Evolutionary conservation across 1,284 basidiomycete genomes (phyloP).

Genomic region (Vanrija humicola): DNA sequence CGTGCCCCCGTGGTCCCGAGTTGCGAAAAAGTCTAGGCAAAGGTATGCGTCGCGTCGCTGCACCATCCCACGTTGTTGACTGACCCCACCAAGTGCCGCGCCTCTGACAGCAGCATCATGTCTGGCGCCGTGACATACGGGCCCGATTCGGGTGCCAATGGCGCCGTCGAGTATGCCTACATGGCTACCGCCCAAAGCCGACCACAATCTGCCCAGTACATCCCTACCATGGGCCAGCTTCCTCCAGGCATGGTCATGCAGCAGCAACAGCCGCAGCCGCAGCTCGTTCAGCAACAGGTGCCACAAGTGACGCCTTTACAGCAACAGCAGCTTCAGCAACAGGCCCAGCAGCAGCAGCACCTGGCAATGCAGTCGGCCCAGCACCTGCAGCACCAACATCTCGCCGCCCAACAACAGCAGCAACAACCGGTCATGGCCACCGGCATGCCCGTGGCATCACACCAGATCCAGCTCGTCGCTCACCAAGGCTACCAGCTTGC

Average conservation of each 20-base stretch:
- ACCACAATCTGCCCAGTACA: background rate
- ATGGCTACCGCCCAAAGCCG: background rate
- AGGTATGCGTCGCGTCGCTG: background rate
- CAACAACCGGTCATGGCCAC: conserved; percentile 1
- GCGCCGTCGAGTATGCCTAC: conserved; percentile 9
- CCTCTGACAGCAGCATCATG: background rate
- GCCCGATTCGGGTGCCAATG: conserved; percentile 5
- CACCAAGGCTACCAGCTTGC: background rate
- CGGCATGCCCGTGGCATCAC: conserved; percentile 7
- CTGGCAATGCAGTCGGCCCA: background rate
- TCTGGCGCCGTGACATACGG: conserved; percentile 13
- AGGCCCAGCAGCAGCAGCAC: background rate
- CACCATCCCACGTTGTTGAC: background rate
- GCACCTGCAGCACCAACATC: background rate
- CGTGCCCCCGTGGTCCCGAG: background rate
- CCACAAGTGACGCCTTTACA: background rate
- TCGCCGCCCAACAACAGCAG: conserved; percentile 4
- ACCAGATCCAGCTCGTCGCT: background rate
- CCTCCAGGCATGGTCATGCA: background rate
- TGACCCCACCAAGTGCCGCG: background rate
- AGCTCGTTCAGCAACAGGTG: background rate
- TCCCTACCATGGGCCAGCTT: background rate
- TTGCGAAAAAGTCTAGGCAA: background rate
- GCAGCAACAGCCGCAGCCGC: conserved; percentile 3
- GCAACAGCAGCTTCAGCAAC: background rate